Base-by-base conservation (phyloP, 2,329 filamentous ascomycete genomes). In the Colletotrichum sp. region DNA sequence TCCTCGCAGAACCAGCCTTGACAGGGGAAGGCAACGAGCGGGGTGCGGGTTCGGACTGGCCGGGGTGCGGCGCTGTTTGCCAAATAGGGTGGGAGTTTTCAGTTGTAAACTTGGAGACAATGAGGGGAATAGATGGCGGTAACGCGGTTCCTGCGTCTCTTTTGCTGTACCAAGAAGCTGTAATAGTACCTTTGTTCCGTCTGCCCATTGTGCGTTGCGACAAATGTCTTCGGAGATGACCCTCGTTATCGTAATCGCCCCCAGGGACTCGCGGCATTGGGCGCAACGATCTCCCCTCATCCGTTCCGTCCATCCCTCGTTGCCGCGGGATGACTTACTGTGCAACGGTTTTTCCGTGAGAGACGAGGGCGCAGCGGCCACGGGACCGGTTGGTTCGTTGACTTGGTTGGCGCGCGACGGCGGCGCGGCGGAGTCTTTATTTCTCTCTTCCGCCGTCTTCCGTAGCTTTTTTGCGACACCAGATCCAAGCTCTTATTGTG, bases 81-180 rank as follows among this genome's bases (percentile, higher is more conserved):
- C 59, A 70, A 63, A 36, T 59, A 32, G 52, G 66, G 72, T 52
- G 44, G 64, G 52, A 32, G 21, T 24, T 68, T 68, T 36, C 26
- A 28, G 57, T n/a, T 28, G 49, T 18, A 73, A 49, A 64, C 44
- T 76, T 73, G 64, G 70, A 68, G 70, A 49, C 44, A 68, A 59
- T 73, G 70, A 76, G 69, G 70, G 70, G 73, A 59, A 65, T 18
- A 18, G 34, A 55, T 52, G 44, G 44, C 21, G n/a, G 64, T 59
- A 36, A 66, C 59, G 60, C 49, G 65, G 75, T 76, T 76, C 71
- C 71, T 75, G 71, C 75, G 66, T 76, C 62, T 68, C 32, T 59
- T 28, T 52, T 49, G 34, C 26, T 34, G 62, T 60, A 52, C 44
- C n/a, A 52, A 52, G 10, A 39, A 60, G 16, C 49, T 63, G 44